A percentile compares a stretch with the other conserved stretches of the same genome.
phyloP scores from a whole-genome alignment of 1,284 basidiomycete species.

The Athelia sp. region DNA sequence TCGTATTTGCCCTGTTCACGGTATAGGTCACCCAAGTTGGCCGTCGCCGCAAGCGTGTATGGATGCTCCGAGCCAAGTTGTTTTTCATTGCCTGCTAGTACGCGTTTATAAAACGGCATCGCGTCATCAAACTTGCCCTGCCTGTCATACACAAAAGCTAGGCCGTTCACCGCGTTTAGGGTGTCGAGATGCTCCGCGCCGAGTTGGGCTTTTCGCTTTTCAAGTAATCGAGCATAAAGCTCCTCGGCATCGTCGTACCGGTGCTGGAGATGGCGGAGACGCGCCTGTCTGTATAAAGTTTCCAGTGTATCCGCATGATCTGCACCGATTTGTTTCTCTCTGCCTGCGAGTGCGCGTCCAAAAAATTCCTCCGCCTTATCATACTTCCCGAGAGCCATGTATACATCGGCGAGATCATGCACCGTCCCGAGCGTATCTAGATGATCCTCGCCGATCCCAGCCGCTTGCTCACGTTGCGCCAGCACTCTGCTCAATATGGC shows the following conservation, averaged over 20 bases:
- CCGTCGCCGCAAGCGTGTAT: not conserved
- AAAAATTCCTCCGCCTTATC: not conserved
- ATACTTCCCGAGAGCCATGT: not conserved
- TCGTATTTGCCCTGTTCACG: not conserved
- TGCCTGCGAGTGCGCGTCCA: not conserved
- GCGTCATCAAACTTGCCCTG: not conserved
- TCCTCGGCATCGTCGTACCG: not conserved
- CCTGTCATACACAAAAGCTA: not conserved
- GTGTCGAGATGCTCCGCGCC: not conserved
- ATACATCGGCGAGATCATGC: not conserved
- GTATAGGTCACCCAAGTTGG: not conserved
- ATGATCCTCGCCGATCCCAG: not conserved
- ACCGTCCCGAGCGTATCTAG: not conserved
- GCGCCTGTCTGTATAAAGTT: not conserved
- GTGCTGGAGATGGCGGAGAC: not conserved
- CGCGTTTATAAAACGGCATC: not conserved
- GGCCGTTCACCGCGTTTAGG: not conserved
- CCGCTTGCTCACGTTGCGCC: not conserved
- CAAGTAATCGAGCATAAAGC: not conserved
- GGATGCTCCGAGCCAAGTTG: not conserved
- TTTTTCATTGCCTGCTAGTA: not conserved
- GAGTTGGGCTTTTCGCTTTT: not conserved
- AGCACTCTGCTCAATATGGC: not conserved
- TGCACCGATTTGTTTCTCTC: not conserved
- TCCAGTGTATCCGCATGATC: not conserved